Conservation (phyloP, 163 green algal genomes). For the Coccomyxa subellipsoidea region DNA sequence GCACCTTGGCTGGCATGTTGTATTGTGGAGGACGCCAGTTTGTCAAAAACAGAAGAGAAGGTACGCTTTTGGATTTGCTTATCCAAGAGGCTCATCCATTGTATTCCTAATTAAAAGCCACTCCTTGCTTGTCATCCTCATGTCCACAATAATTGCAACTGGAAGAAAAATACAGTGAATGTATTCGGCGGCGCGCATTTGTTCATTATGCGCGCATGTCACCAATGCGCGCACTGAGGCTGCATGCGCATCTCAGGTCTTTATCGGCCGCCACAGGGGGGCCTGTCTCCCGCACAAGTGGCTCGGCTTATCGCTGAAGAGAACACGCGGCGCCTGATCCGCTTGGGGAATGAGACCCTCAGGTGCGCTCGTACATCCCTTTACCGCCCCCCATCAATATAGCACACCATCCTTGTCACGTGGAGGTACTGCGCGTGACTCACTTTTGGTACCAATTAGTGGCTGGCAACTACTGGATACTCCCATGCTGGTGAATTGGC, state of each 20-base stretch:
- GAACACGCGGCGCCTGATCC: slow-evolving; percentile 13
- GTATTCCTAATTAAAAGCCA: not conserved
- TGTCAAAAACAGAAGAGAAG: not conserved
- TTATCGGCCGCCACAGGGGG: not conserved
- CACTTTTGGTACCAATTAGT: too few species aligned
- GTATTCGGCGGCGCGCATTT: too few species aligned
- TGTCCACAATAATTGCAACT: too few species aligned
- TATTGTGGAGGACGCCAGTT: slow-evolving; percentile 15
- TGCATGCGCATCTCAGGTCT: not conserved
- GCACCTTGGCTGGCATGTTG: slow-evolving; percentile 17
- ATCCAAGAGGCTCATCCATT: not conserved
- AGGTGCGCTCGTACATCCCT: slow-evolving; percentile 6
- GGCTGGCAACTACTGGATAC: not conserved
- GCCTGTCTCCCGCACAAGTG: slow-evolving; percentile 15
- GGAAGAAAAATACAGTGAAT: too few species aligned
- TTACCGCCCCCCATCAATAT: not conserved
- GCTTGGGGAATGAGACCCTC: slow-evolving; percentile 16
- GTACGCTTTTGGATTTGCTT: not conserved
- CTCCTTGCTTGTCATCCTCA: too few species aligned
- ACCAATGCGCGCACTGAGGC: too few species aligned
- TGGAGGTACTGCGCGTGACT: too few species aligned
- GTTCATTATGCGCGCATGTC: too few species aligned
- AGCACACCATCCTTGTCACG: too few species aligned
- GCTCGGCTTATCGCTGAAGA: slow-evolving; percentile 26
- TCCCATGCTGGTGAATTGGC: too few species aligned